Evolutionary conservation across 371 early-diverging fungal genomes (phyloP), one percentile per base, ranked within the genome.

Genomic region (Dichotomocladium elegans): DNA sequence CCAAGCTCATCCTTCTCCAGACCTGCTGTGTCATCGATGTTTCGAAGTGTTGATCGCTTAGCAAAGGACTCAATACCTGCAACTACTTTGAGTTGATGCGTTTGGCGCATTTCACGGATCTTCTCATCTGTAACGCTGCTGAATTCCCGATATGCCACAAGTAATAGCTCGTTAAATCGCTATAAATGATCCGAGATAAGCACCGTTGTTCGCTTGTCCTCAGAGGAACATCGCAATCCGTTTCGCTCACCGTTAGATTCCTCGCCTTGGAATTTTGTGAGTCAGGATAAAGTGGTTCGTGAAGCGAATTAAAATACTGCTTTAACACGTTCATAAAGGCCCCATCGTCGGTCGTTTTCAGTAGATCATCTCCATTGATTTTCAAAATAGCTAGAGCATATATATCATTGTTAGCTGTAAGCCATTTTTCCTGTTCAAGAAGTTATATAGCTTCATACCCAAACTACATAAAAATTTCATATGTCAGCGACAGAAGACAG

Each of bases 41-140:
- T 90, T 5, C 97, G 84, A 34, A 96, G 74, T 6, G 86, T 79
- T 3, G 89, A 87, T 51, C 94, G 90, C 55, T 95, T 96, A 1
- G 96, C 87, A 61, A 91, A 98, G 17, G 86, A 85, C 61, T 95
- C 94, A 47, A 98, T 87, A 22, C 92, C 89, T 47, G 96, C 96
- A 25, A 94, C 90, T 1, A 97, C 93, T 62, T 92, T 91, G 43
- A 96, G 83, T 64, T 95, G 94, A 55, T 89, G 87, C 15, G 85
- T 82, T 47, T 86, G 85, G 22, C 98, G 85, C 40, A 94, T 70
- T 35, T 94, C 94, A 0, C 75, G 74, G 11, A 98, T 80, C 60
- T 79, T 72, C 8, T 87, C 88, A 27, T 87, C 81, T 2, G 90
- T 92, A 6, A 98, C 83, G 33, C 67, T 66, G 25, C 89, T 86